Base-by-base conservation (phyloP, 768 basidiomycete species). In the Lentinula edodes region DNA sequence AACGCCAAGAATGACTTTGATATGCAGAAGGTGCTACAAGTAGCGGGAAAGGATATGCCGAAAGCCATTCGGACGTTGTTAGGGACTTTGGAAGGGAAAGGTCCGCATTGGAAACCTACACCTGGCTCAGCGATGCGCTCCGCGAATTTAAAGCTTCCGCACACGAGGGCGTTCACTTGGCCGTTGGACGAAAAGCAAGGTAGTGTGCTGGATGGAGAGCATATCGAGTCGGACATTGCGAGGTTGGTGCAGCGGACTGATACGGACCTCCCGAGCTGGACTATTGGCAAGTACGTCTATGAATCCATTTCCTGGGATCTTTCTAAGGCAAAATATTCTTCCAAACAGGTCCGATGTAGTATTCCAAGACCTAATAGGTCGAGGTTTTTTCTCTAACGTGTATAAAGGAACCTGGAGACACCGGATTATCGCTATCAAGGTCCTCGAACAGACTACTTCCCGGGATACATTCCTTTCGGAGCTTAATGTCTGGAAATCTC, bases 311-410 rank as follows among this genome's bases (percentile, higher is more conserved):
- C 28, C 28, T 28, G 28, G 28, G 28, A 28, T 28, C 28, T 28
- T 28, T 28, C 28, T 28, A 28, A 28, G 28, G 28, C 28, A 28
- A 6, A 16, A 20, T 23, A 16, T 43, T 32, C n/a, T 39, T 41
- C 45, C 43, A 12, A n/a, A 35, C 20, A 74, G 75, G 39, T 80
- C 80, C 53, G 85, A 86, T 65, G 74, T 85, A 36, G 77, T 78
- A 50, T 76, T 78, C 23, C 78, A 79, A 32, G 71, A 73, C 58
- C 75, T 78, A 61, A 32, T 60, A 23, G 79, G 82, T 6, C 58
- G 71, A n/a, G 82, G 84, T 2, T 78, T 73, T 68, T 82, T 83
- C 69, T 79, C 80, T 16, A 74, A 78, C 48, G 81, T 85, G n/a
- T 83, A 79, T 67, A 69, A 73, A 20, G 84, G 83, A 0, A 69